Percentiles rank a stretch among this genome's conserved stretches.
phyloP scores from a whole-genome alignment of 495 filamentous ascomycete genomes.

The Podospora sp. region DNA sequence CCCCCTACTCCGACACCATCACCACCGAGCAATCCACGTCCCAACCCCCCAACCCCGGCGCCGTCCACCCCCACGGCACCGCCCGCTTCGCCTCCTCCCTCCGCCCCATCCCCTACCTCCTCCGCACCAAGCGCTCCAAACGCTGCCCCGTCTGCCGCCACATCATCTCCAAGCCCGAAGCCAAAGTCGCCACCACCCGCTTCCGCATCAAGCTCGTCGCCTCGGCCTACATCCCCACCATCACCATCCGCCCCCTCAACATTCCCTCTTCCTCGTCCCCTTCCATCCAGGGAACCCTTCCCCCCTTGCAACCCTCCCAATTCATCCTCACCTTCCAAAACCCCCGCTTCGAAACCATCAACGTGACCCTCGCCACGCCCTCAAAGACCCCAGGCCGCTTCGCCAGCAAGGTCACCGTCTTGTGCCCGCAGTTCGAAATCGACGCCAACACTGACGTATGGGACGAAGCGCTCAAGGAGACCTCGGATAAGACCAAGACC shows the following conservation, averaged over 20 bases:
- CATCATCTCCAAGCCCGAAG: slow-evolving; percentile 93
- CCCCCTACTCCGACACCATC: slow-evolving; percentile 47
- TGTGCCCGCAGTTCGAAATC: slow-evolving; percentile 93
- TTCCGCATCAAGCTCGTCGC: slow-evolving; percentile 90
- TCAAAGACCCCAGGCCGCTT: slow-evolving; percentile 76
- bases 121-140: slow-evolving; percentile 90
- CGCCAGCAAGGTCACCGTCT: slow-evolving; percentile 79
- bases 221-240: slow-evolving; percentile 81
- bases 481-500: slow-evolving; percentile 34
- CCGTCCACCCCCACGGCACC: slow-evolving; percentile 49
- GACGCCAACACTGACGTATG: slow-evolving; percentile 94
- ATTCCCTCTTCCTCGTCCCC: slow-evolving; percentile 39
- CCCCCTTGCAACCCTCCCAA: slow-evolving; percentile 71
- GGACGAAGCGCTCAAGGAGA: slow-evolving; percentile 79
- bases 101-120: slow-evolving; percentile 74
- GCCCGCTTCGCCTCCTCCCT: slow-evolving; percentile 64
- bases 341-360: slow-evolving; percentile 87
- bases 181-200: slow-evolving; percentile 79
- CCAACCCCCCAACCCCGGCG: slow-evolving; percentile 49
- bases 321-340: slow-evolving; percentile 89
- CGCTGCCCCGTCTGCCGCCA: slow-evolving; percentile 90
- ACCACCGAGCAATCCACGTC: slow-evolving; percentile 38
- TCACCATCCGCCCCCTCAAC: slow-evolving; percentile 68
- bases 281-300: slow-evolving; percentile 44
- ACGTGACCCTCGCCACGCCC: slow-evolving; percentile 85